phyloP scores from a whole-genome alignment of 2,329 filamentous ascomycete species.

The Incumbomyces delicatus region DNA sequence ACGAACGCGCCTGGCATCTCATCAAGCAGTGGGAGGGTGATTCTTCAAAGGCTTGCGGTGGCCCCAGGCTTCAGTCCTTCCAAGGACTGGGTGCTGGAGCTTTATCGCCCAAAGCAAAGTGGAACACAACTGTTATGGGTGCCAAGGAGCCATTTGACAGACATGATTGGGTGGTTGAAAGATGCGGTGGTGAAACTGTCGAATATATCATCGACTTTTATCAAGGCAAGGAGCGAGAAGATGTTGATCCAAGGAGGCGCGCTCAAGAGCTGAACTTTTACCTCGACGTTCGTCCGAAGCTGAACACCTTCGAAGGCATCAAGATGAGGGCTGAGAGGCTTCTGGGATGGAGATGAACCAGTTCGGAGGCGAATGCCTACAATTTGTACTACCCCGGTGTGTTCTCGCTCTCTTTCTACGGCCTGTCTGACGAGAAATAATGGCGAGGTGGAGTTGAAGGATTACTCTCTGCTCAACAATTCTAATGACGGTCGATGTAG shows the following conservation, averaged over 20 bases:
- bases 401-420: too few relatives aligned
- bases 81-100: conserved; percentile 48
- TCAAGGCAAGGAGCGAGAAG: conserved; percentile 50
- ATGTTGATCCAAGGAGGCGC: conserved; percentile 25
- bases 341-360: conserved; percentile 16
- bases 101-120: conserved; percentile 71
- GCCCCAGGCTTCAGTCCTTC: conserved; percentile 76
- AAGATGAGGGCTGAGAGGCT: conserved; percentile 45
- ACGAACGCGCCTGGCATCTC: conserved; percentile 89
- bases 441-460: too few relatives aligned
- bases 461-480: too few relatives aligned
- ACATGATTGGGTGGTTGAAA: conserved; percentile 94
- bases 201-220: conserved; percentile 99
- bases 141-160: conserved; percentile 88
- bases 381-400: background rate
- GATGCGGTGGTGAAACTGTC: conserved; percentile 63
- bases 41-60: conserved; percentile 57
- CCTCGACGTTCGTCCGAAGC: conserved; percentile 55
- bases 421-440: too few relatives aligned
- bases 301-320: conserved; percentile 53
- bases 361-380: too few relatives aligned
- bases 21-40: conserved; percentile 75
- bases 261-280: conserved; percentile 47
- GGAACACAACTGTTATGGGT: conserved; percentile 58
- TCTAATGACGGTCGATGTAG: too few relatives aligned